These are phyloP conservation scores for Populus deltoides DNA, from an alignment of 345 rosid species.

Conservation along the genomic window DNA sequence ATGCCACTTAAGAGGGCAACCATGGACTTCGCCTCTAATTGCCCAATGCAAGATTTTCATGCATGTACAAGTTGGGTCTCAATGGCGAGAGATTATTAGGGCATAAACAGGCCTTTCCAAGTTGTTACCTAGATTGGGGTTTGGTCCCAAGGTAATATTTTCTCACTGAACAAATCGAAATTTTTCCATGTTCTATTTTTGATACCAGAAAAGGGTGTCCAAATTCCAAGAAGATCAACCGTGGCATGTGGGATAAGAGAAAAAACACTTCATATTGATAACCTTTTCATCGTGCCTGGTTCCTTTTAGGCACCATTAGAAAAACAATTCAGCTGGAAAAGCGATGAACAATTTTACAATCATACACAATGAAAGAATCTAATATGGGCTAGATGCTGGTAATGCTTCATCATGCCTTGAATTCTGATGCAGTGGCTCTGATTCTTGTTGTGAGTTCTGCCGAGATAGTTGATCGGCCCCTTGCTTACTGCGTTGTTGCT, in stretches of 20 bases:
- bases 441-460: neutral
- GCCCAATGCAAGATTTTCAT: no score
- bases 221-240: neutral
- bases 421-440: constrained; percentile 1
- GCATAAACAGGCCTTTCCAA: no score
- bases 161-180: no score
- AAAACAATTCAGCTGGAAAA: constrained; percentile 5
- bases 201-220: neutral
- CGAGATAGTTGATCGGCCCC: constrained; percentile 1
- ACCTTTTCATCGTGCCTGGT: neutral
- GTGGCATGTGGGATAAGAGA: neutral
- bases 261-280: neutral
- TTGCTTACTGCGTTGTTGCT: constrained; percentile 21
- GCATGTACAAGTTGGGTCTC: no score
- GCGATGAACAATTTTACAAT: constrained; percentile 22
- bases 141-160: no score
- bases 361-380: constrained; percentile 14
- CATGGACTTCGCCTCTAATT: no score
- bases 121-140: no score
- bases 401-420: constrained; percentile 11
- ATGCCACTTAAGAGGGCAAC: no score
- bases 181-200: neutral
- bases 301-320: neutral
- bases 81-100: no score
- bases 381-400: neutral